phyloP scores from a whole-genome alignment of 2,329 filamentous ascomycete genomes.

The Cercospora sp. region DNA sequence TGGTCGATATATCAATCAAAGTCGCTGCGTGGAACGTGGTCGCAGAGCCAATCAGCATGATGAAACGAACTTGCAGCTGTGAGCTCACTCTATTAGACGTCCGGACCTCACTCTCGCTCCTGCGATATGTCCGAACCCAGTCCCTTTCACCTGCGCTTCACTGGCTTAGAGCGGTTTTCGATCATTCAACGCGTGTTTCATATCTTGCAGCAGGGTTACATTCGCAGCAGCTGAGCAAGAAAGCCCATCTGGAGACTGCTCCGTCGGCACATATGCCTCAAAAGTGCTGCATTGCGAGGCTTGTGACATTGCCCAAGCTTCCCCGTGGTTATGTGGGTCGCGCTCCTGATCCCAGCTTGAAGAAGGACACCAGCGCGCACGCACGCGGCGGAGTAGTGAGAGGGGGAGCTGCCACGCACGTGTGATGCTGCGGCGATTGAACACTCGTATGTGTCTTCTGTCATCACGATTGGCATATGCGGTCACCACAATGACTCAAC shows the following conservation, averaged over 20 bases:
- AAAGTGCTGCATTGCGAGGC: neutral
- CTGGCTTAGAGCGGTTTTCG: neutral
- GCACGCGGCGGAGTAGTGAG: neutral
- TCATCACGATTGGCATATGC: neutral
- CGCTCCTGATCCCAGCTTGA: neutral
- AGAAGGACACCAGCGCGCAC: neutral
- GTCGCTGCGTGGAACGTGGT: neutral
- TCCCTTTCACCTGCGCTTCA: neutral
- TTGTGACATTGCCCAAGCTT: neutral
- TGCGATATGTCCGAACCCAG: neutral
- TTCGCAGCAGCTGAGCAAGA: neutral
- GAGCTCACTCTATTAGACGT: neutral
- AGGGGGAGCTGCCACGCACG: neutral
- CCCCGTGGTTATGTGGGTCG: slow-evolving; percentile 7
- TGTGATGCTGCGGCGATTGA: neutral
- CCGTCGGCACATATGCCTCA: slow-evolving; percentile 2
- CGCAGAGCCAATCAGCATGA: neutral
- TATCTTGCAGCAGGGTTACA: neutral
- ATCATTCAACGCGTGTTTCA: neutral
- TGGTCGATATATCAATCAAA: neutral
- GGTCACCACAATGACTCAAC: neutral
- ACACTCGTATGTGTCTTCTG: neutral
- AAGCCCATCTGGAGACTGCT: neutral
- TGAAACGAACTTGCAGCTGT: neutral
- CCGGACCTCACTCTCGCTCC: neutral